phyloP scores from a whole-genome alignment of 352 stramenopile species.

The Phytophthora uliginosa region DNA sequence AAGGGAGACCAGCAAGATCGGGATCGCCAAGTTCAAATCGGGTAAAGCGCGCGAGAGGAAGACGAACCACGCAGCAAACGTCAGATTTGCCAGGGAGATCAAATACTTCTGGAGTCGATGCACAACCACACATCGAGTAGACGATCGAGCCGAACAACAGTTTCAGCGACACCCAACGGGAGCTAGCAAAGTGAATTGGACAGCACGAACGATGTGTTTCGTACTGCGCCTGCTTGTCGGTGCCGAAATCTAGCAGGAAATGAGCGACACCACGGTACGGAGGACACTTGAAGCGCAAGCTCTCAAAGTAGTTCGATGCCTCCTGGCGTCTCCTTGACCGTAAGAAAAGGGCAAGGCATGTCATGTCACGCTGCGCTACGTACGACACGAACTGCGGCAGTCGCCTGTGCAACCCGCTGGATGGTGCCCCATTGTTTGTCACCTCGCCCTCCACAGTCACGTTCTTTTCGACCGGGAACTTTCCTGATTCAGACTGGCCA shows the following conservation, averaged over 20 bases:
- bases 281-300: slow-evolving; percentile 67
- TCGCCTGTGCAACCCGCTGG: background rate
- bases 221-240: slow-evolving; percentile 49
- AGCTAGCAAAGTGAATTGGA: slow-evolving; percentile 13
- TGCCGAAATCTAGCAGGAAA: slow-evolving; percentile 85
- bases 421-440: background rate
- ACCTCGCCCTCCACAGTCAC: background rate
- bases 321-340: slow-evolving; percentile 5
- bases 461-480: background rate
- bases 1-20: slow-evolving; percentile 25
- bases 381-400: background rate
- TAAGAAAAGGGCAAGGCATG: too few relatives aligned
- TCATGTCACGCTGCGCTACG: background rate
- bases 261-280: slow-evolving; percentile 86
- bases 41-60: slow-evolving; percentile 19
- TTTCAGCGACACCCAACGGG: slow-evolving; percentile 54
- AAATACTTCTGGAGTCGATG: background rate
- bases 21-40: slow-evolving; percentile 33
- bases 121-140: background rate
- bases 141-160: slow-evolving; percentile 23
- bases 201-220: slow-evolving; percentile 23
- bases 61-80: slow-evolving; percentile 29
- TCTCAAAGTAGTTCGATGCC: slow-evolving; percentile 84
- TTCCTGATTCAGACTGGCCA: background rate
- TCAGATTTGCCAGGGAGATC: slow-evolving; percentile 44